These are phyloP conservation scores for Ophiostoma triangulosporum DNA, from an alignment of 2,329 filamentous ascomycete genomes.

Conservation along the genomic window DNA sequence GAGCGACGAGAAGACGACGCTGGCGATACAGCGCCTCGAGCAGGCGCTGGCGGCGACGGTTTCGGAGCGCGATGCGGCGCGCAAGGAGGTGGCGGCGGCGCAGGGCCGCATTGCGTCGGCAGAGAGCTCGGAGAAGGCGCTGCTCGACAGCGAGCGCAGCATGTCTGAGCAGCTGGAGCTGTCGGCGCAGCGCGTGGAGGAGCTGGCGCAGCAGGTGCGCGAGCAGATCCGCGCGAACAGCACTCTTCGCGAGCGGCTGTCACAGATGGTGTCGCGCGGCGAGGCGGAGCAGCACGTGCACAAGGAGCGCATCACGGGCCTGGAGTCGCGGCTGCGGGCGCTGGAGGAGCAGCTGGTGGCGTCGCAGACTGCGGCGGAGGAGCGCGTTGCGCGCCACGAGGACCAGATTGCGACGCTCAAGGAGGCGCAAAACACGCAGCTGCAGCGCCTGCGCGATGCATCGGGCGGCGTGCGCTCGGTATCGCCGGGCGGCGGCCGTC, in stretches of 20 bases:
- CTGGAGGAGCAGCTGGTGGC: constrained; percentile 75
- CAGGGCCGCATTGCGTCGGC: constrained; percentile 46
- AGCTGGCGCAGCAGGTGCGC: constrained; percentile 65
- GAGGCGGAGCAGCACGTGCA: constrained; percentile 73
- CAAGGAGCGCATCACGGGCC: constrained; percentile 65
- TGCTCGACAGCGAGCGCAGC: constrained; percentile 44
- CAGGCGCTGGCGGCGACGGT: constrained; percentile 55
- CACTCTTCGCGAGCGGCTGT: constrained; percentile 59
- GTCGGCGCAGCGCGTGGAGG: constrained; percentile 60
- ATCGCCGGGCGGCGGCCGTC: constrained; percentile 2
- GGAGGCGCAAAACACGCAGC: constrained; percentile 62
- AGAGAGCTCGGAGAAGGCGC: constrained; percentile 40
- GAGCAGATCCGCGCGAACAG: constrained; percentile 69
- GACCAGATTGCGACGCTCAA: constrained; percentile 66
- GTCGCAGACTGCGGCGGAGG: constrained; percentile 78
- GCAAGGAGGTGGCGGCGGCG: constrained; percentile 49
- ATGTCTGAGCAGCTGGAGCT: constrained; percentile 57
- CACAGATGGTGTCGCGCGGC: constrained; percentile 67
- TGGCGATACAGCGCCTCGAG: constrained; percentile 53
- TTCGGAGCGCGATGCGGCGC: constrained; percentile 58
- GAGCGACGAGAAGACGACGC: constrained; percentile 44
- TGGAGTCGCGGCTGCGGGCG: constrained; percentile 66
- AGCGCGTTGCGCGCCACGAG: constrained; percentile 69
- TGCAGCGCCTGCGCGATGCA: constrained; percentile 55
- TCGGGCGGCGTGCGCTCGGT: constrained; percentile 14